Conservation (phyloP, 441 rosid genomes). For the Melastoma candidum region DNA sequence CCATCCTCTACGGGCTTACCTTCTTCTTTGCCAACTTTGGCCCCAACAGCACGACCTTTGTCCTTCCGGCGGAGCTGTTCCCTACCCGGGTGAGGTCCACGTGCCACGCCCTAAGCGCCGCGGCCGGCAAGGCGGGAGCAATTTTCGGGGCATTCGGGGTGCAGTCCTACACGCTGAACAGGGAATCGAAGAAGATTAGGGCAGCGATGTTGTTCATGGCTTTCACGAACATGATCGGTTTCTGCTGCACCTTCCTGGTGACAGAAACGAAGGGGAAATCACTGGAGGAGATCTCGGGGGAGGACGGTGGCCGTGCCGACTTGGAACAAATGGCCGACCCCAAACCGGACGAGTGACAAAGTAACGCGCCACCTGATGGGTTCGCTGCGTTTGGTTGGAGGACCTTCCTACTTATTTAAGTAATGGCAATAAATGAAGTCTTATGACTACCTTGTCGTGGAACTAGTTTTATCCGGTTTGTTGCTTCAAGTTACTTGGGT, state of each 20-base stretch:
- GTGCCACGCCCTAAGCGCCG: slow-evolving; percentile 2
- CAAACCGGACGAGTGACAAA: no score
- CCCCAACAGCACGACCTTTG: slow-evolving; percentile 8
- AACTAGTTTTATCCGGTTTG: no score
- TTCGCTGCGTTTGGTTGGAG: no score
- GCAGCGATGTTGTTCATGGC: slow-evolving; percentile 3
- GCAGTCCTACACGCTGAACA: slow-evolving; percentile 1
- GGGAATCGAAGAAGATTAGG: neutral
- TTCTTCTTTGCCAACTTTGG: slow-evolving; percentile 6
- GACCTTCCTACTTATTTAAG: no score
- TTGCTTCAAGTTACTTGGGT: no score
- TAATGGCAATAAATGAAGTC: no score
- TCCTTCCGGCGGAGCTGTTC: slow-evolving; percentile 10
- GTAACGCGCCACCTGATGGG: no score
- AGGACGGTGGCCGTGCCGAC: neutral
- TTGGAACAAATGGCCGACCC: no score
- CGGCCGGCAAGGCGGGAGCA: slow-evolving; percentile 6
- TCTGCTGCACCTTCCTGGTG: slow-evolving; percentile 6
- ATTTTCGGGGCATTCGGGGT: slow-evolving; percentile 6
- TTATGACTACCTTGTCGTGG: no score
- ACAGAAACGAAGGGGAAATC: slow-evolving; percentile 6
- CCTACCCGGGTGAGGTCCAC: slow-evolving; percentile 5
- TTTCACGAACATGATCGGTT: neutral
- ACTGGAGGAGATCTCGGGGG: slow-evolving; percentile 10
- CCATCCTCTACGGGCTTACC: slow-evolving; percentile 1